Evolutionary conservation across 2,329 filamentous ascomycete species (phyloP), one percentile per base, ranked within the genome.

Genomic region (Sclerotinia glacialis): DNA sequence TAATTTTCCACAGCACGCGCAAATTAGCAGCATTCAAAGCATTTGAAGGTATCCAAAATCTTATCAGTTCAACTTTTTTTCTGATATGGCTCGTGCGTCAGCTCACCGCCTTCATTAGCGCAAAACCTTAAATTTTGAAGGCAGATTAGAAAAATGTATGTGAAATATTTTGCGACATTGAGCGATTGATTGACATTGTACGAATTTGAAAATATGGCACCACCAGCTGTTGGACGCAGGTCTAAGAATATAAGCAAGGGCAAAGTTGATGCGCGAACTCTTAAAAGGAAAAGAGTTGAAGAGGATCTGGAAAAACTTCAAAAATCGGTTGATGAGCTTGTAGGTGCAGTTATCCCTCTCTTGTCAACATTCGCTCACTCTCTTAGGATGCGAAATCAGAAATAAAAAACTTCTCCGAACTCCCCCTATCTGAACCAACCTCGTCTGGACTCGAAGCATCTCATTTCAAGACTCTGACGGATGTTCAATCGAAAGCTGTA

Each of bases 401-500:
- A 55, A 70, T 75, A 73, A 88, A 87, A 70, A 85, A 85, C 70
- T 99, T 99, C 78, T 83, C 88, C 72, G 88, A 97, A 67, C 84
- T 99, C 0, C 95, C 95, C 21, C 84, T 99, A 66, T 98, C 93
- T 64, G 84, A 89, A 71, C 85, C 91, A 21, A 98, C 95, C 2
- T 81, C 86, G 44, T 84, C 85, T 26, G 95, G 95, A 63, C 86
- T 99, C 69, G 87, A 93, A 71, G 85, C 90, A 50, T 93, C 91
- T 16, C 93, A 98, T 78, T 99, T 94, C 81, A 91, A 93, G 75
- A 88, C 86, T 59, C 83, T 97, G 71, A 99, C 95, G 69, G 93
- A 97, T 71, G 91, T 99, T 73, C 95, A 99, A 80, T 85, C 89
- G 59, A 89, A 89, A 75, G 93, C 93, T n/a, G 89, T 99, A 68